A percentile compares a stretch with the other conserved stretches of the same genome.
Conservation (phyloP, 345 rosid species). For the Melaleuca alternifolia region DNA sequence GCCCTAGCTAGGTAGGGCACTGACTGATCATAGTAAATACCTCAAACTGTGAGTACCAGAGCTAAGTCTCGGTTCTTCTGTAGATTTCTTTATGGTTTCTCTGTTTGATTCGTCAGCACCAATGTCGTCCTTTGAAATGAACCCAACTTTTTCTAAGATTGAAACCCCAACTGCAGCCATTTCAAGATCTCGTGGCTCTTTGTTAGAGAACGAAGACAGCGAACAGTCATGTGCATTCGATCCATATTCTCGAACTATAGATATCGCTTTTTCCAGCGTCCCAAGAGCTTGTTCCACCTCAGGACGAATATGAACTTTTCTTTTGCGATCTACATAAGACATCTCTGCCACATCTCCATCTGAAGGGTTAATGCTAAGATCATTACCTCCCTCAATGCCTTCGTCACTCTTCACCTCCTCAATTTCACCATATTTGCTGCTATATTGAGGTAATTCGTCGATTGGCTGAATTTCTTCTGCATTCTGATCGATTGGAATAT, state of each 20-base stretch:
- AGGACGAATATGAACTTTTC: conserved; percentile 33
- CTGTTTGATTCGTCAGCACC: conserved; percentile 11
- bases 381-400: conserved; percentile 5
- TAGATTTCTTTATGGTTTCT: conserved; percentile 24
- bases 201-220: conserved; percentile 12
- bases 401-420: conserved; percentile 46
- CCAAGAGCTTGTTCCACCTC: conserved; percentile 68
- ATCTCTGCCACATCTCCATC: background rate
- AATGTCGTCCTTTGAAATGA: conserved; percentile 13
- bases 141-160: conserved; percentile 6
- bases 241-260: conserved; percentile 34
- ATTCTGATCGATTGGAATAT: conserved; percentile 2
- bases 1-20: background rate
- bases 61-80: conserved; percentile 17
- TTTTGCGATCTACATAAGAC: conserved; percentile 2
- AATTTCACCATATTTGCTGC: conserved; percentile 37
- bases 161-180: conserved; percentile 5
- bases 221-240: conserved; percentile 8
- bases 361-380: background rate
- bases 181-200: conserved; percentile 18
- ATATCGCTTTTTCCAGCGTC: conserved; percentile 61
- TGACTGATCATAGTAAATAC: conserved; percentile 10
- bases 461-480: background rate
- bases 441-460: conserved; percentile 1
- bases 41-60: conserved; percentile 15